Conservation (phyloP, 176 grass and related monocot genomes). For the Elymus sibiricus region DNA sequence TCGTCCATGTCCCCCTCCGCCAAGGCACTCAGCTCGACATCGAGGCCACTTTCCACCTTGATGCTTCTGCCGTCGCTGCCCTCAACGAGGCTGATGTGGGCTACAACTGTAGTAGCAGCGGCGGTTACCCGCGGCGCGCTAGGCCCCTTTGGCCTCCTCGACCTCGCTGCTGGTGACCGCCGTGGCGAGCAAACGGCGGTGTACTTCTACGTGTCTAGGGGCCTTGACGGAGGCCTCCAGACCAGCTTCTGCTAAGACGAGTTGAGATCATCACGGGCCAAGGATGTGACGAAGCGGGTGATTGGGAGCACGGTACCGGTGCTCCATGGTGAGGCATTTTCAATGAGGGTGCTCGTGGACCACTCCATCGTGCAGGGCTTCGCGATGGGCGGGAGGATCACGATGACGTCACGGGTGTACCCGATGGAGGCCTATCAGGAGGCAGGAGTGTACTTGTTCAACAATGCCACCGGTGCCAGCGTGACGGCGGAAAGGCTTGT, state of each 20-base stretch:
- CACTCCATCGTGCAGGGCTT: neutral
- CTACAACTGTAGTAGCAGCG: neutral
- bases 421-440: neutral
- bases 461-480: neutral
- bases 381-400: neutral
- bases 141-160: neutral
- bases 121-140: neutral
- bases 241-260: neutral
- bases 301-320: neutral
- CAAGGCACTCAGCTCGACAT: constrained; percentile 4
- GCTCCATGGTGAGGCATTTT: neutral
- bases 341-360: neutral
- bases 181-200: neutral
- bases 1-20: neutral
- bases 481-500: neutral
- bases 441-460: neutral
- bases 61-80: neutral
- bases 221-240: neutral
- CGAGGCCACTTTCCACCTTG: neutral
- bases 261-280: neutral
- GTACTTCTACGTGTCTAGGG: neutral
- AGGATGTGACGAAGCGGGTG: neutral
- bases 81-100: neutral
- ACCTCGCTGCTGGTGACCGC: neutral
- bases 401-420: neutral